A percentile compares a stretch with the other conserved stretches of the same genome.
Conservation (phyloP, 495 filamentous ascomycete genomes). For the Achaetomiella virescens region DNA sequence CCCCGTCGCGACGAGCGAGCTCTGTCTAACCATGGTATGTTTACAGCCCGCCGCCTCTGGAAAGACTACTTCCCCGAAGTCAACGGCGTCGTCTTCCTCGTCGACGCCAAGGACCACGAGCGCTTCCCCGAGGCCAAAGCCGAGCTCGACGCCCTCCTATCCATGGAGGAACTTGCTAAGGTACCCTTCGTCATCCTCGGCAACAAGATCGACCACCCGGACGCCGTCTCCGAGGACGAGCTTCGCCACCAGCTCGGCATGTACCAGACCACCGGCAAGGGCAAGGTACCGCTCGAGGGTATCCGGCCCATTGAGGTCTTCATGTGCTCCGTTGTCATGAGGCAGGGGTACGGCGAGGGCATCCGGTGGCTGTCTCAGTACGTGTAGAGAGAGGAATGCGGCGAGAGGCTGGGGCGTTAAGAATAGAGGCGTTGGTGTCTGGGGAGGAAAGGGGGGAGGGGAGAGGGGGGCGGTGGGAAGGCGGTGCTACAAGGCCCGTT, state of each 20-base stretch:
- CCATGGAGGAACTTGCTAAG: conserved; percentile 88
- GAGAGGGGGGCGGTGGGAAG: background rate
- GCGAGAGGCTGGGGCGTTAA: background rate
- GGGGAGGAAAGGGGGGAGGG: background rate
- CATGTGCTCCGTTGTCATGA: conserved; percentile 98
- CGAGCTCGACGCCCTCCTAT: conserved; percentile 87
- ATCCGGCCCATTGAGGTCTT: conserved; percentile 96
- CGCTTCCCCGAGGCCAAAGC: conserved; percentile 90
- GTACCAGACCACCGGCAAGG: conserved; percentile 97
- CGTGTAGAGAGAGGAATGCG: conserved; percentile 46
- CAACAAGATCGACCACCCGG: conserved; percentile 98
- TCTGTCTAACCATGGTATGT: background rate
- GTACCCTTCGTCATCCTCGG: conserved; percentile 93
- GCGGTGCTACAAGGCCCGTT: background rate
- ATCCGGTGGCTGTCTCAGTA: conserved; percentile 78
- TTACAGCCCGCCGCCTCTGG: conserved; percentile 85
- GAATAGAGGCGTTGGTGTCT: background rate
- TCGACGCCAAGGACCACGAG: conserved; percentile 95
- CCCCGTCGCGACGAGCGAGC: background rate
- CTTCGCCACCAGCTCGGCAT: conserved; percentile 81
- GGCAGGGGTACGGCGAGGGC: conserved; percentile 80
- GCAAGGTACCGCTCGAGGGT: conserved; percentile 89
- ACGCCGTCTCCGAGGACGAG: conserved; percentile 91
- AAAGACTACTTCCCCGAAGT: conserved; percentile 99
- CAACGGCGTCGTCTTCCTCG: conserved; percentile 93